Evolutionary conservation across 352 stramenopile species (phyloP).

Genomic region (Phytophthora quininea): DNA sequence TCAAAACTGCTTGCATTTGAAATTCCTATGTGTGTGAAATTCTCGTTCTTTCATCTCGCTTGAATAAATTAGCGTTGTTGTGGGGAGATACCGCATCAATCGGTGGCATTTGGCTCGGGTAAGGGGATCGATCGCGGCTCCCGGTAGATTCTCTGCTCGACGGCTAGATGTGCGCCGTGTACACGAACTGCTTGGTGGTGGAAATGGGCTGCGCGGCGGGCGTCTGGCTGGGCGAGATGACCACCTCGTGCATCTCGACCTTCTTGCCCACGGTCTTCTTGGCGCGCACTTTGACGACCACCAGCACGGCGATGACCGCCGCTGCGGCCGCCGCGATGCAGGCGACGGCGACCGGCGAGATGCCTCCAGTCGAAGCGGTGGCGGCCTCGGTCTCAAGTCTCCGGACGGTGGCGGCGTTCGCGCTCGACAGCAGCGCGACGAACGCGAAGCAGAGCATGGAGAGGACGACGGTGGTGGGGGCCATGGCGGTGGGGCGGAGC

Average conservation of each 20-base stretch:
- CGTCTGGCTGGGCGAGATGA: conserved; percentile 49
- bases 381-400: conserved; percentile 13
- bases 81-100: conserved; percentile 21
- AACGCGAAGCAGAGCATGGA: neutral
- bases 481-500: neutral
- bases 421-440: conserved; percentile 4
- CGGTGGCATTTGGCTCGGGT: conserved; percentile 15
- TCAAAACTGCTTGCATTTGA: conserved; percentile 21
- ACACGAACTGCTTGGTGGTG: conserved; percentile 51
- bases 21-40: neutral
- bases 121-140: conserved; percentile 26
- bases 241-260: conserved; percentile 41
- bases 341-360: conserved; percentile 17
- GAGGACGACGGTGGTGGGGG: neutral
- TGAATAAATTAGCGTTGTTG: conserved; percentile 26
- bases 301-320: conserved; percentile 26
- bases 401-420: conserved; percentile 1
- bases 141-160: conserved; percentile 10
- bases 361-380: neutral
- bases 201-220: conserved; percentile 31
- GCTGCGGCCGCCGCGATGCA: conserved; percentile 28
- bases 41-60: too few species aligned
- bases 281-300: conserved; percentile 24
- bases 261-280: conserved; percentile 11
- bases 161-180: conserved; percentile 57